Evolutionary conservation across 129 eudicot species (phyloP).

Genomic region (Flaveria trinervia): DNA sequence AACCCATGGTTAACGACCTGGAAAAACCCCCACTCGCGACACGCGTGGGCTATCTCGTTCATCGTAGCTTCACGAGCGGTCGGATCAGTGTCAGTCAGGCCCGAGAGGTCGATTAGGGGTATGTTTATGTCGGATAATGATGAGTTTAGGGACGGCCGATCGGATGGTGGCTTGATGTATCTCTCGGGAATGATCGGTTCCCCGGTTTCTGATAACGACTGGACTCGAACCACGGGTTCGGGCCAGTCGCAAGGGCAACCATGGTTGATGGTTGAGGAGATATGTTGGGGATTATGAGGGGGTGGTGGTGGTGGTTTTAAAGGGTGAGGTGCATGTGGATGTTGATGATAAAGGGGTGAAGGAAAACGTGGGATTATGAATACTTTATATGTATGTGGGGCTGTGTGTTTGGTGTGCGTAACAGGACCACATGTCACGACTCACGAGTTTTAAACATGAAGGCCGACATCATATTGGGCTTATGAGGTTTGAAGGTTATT

Average conservation of each 20-base stretch:
- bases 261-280: neutral
- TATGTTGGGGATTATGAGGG: neutral
- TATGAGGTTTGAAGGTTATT: neutral
- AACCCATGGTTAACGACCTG: conserved; percentile 81
- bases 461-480: neutral
- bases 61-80: conserved; percentile 26
- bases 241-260: conserved; percentile 65
- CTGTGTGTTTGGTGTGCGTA: neutral
- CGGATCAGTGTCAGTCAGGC: conserved; percentile 26
- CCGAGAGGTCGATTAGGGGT: conserved; percentile 65
- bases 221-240: conserved; percentile 76
- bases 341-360: neutral
- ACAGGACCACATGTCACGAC: neutral
- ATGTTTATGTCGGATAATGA: conserved; percentile 43
- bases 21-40: conserved; percentile 82
- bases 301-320: neutral
- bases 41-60: conserved; percentile 48
- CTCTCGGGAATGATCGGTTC: conserved; percentile 46
- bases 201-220: conserved; percentile 60
- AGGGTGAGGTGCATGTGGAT: neutral
- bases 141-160: conserved; percentile 46
- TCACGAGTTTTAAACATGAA: neutral
- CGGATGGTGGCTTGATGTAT: conserved; percentile 63
- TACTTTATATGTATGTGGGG: neutral
- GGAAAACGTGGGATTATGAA: neutral